phyloP scores from a whole-genome alignment of 1,284 basidiomycete species.

The Leccinum fuscescens region DNA sequence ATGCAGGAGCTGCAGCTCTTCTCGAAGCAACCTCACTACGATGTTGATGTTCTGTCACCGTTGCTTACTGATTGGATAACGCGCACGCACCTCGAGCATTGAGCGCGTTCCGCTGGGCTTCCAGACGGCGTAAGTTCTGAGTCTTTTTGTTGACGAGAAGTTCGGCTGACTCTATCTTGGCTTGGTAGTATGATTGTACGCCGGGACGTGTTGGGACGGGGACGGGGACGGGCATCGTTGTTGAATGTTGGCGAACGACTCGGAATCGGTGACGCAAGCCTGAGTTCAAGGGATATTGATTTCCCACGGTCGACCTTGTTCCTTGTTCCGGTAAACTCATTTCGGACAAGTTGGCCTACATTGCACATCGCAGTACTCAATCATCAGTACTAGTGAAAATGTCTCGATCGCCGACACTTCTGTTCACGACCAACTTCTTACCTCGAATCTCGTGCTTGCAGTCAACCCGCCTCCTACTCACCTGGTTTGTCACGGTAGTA shows the following conservation, averaged over 20 bases:
- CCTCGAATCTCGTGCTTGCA: too few relatives aligned
- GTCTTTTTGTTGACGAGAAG: slow-evolving; percentile 94
- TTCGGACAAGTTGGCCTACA: too few relatives aligned
- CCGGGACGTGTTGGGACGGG: slow-evolving; percentile 53
- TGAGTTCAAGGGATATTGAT: not conserved
- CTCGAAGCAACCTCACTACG: slow-evolving; percentile 80
- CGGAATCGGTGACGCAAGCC: not conserved
- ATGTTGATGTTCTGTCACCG: not conserved
- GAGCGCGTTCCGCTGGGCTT: slow-evolving; percentile 95
- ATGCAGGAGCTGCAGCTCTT: slow-evolving; percentile 93
- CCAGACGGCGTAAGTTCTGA: slow-evolving; percentile 91
- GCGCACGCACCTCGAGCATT: slow-evolving; percentile 81
- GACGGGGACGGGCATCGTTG: slow-evolving; percentile 36
- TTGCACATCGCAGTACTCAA: too few relatives aligned
- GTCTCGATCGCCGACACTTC: too few relatives aligned
- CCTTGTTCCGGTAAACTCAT: too few relatives aligned
- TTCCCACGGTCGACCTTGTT: not conserved
- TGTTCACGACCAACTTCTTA: too few relatives aligned
- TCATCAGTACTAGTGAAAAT: too few relatives aligned
- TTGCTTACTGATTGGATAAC: not conserved
- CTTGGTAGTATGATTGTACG: slow-evolving; percentile 89
- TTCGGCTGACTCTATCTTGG: slow-evolving; percentile 93
- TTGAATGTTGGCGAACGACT: too few relatives aligned
- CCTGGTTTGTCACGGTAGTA: too few relatives aligned
- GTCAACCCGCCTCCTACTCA: too few relatives aligned